phyloP scores from a whole-genome alignment of 2,329 filamentous ascomycete species.

The Trichoderma atroviride region DNA sequence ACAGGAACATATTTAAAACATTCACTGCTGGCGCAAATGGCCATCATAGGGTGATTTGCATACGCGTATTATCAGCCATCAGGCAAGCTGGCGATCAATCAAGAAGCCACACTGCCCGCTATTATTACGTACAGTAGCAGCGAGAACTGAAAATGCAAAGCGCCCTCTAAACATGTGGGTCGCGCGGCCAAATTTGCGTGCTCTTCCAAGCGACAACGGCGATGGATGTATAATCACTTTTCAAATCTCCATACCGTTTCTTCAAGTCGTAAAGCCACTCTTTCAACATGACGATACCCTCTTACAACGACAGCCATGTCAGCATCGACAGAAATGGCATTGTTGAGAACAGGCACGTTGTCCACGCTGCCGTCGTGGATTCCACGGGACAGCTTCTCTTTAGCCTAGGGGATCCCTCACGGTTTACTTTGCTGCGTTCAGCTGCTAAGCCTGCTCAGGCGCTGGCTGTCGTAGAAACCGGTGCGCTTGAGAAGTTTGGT shows the following conservation, averaged over 20 bases:
- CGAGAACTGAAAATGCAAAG: background rate
- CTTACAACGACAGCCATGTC: conserved; percentile 28
- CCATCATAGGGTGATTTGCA: too few species aligned
- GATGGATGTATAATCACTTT: background rate
- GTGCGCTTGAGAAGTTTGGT: conserved; percentile 40
- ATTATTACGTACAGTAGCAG: too few species aligned
- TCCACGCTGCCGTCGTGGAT: conserved; percentile 49
- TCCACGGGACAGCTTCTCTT: conserved; percentile 43
- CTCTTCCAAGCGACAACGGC: background rate
- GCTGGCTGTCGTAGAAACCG: conserved; percentile 48
- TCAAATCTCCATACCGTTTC: background rate
- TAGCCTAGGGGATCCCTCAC: conserved; percentile 44
- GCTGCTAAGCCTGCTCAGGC: conserved; percentile 51
- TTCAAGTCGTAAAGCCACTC: background rate
- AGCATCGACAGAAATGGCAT: conserved; percentile 44
- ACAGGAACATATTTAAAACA: too few species aligned
- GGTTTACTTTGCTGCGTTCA: conserved; percentile 49
- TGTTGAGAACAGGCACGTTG: conserved; percentile 47
- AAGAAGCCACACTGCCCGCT: too few species aligned
- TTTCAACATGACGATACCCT: background rate
- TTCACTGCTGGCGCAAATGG: too few species aligned
- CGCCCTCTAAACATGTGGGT: conserved; percentile 9
- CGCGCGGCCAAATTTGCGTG: background rate
- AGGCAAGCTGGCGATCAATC: too few species aligned
- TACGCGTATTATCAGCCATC: too few species aligned